Percentiles rank a stretch among this genome's conserved stretches.
phyloP scores from a whole-genome alignment of 1,284 basidiomycete species.

The Fomitiporia mediterranea region DNA sequence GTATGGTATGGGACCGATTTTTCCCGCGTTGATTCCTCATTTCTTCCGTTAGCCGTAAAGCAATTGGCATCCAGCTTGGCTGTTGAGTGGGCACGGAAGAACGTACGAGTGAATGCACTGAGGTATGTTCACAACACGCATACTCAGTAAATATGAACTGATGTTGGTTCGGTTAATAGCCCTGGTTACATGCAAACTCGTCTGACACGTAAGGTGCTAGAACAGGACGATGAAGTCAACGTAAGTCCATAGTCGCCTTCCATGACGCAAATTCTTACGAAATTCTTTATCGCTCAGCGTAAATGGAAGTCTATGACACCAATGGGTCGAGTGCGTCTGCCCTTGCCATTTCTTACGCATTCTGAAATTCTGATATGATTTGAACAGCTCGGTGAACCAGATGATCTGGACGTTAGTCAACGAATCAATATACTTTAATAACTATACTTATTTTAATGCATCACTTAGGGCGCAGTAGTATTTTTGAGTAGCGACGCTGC shows the following conservation, averaged over 20 bases:
- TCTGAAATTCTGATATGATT: not conserved
- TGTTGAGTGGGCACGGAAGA: slow-evolving; percentile 86
- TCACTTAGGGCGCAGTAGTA: slow-evolving; percentile 13
- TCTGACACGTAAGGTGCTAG: slow-evolving; percentile 75
- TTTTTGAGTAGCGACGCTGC: slow-evolving; percentile 18
- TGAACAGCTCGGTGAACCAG: slow-evolving; percentile 16
- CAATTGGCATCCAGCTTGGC: slow-evolving; percentile 85
- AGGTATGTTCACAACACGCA: slow-evolving; percentile 40
- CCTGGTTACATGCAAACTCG: slow-evolving; percentile 90
- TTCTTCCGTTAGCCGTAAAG: slow-evolving; percentile 57
- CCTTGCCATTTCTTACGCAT: not conserved
- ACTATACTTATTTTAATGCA: not conserved
- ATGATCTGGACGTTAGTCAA: slow-evolving; percentile 15
- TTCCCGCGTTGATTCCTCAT: slow-evolving; percentile 1
- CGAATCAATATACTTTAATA: not conserved
- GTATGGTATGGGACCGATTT: slow-evolving; percentile 33
- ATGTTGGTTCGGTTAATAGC: slow-evolving; percentile 33
- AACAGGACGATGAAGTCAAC: slow-evolving; percentile 69
- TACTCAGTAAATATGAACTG: not conserved
- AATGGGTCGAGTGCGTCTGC: slow-evolving; percentile 66
- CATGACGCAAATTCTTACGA: not conserved
- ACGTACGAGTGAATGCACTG: slow-evolving; percentile 77
- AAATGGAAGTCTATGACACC: slow-evolving; percentile 90
- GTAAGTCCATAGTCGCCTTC: slow-evolving; percentile 33
- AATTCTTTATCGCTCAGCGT: slow-evolving; percentile 42